These are phyloP conservation scores for Leccinum pallidistipes DNA, from an alignment of 1,284 basidiomycete species.

Conservation along the genomic window DNA sequence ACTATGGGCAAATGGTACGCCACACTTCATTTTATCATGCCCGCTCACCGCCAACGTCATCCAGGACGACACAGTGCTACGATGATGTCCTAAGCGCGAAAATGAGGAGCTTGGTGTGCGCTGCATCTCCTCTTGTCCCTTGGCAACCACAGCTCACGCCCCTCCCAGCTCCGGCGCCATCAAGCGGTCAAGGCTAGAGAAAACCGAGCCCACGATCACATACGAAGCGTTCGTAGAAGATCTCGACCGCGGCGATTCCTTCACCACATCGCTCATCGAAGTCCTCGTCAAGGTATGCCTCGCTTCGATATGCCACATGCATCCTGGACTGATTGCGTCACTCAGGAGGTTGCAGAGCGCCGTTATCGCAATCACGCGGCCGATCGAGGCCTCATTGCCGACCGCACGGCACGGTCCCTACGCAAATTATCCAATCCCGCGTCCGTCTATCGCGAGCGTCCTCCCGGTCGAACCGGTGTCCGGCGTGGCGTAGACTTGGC, in stretches of 20 bases:
- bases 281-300: slow-evolving; percentile 66
- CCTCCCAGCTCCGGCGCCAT: slow-evolving; percentile 51
- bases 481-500: slow-evolving; percentile 37
- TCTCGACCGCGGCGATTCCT: slow-evolving; percentile 70
- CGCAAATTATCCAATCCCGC: slow-evolving; percentile 52
- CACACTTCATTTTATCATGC: background rate
- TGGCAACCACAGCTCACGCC: background rate
- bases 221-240: slow-evolving; percentile 73
- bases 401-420: slow-evolving; percentile 60
- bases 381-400: slow-evolving; percentile 63
- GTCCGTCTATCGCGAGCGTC: slow-evolving; percentile 50
- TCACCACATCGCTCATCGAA: slow-evolving; percentile 68
- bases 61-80: slow-evolving; percentile 64
- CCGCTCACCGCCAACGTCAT: background rate
- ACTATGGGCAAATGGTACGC: slow-evolving; percentile 42
- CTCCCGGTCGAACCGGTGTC: slow-evolving; percentile 25
- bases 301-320: background rate
- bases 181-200: slow-evolving; percentile 59
- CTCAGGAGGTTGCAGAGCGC: slow-evolving; percentile 67
- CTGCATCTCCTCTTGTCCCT: slow-evolving; percentile 16
- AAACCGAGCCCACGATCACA: slow-evolving; percentile 55
- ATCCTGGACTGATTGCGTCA: slow-evolving; percentile 2
- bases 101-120: slow-evolving; percentile 71
- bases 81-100: slow-evolving; percentile 69
- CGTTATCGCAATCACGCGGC: slow-evolving; percentile 47